These are phyloP conservation scores for Berberis vulgaris DNA, from an alignment of 164 flowering plant species.

Conservation along the genomic window DNA sequence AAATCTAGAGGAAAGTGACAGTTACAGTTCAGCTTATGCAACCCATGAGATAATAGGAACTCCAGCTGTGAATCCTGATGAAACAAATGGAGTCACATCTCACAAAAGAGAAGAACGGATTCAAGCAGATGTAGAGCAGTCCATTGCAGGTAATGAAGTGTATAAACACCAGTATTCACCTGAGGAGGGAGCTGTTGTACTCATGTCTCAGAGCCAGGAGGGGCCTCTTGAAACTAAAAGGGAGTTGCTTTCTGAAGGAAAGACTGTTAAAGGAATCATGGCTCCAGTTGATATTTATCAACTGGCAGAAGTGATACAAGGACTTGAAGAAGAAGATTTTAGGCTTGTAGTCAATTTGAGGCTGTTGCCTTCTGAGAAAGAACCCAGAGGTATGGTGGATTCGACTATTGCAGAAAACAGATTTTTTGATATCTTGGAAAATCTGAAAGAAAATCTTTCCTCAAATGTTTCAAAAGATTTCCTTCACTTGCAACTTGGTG, in stretches of 20 bases:
- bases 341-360: conserved; percentile 27
- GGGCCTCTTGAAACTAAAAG: conserved; percentile 10
- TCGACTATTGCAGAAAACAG: conserved; percentile 7
- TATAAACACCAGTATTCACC: conserved; percentile 6
- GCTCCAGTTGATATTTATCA: conserved; percentile 30
- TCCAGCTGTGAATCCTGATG: conserved; percentile 7
- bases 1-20: conserved; percentile 4
- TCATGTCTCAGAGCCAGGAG: too few species aligned
- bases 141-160: conserved; percentile 10
- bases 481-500: conserved; percentile 44
- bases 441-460: conserved; percentile 50
- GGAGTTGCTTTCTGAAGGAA: conserved; percentile 11
- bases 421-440: conserved; percentile 27
- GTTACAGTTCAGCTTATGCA: conserved; percentile 7
- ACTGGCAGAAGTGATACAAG: conserved; percentile 32
- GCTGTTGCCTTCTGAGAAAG: conserved; percentile 16
- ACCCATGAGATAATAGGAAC: conserved; percentile 3
- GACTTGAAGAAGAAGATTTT: conserved; percentile 46
- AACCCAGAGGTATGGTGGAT: conserved; percentile 10
- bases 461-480: conserved; percentile 45
- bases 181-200: conserved; percentile 1
- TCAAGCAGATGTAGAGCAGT: conserved; percentile 9
- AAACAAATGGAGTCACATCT: background rate
- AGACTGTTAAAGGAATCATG: conserved; percentile 14
- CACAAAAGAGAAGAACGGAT: background rate